Evolutionary conservation across 1,284 basidiomycete genomes (phyloP), one percentile per base, ranked within the genome.

Genomic region (Neotropicomus parvogracilis): DNA sequence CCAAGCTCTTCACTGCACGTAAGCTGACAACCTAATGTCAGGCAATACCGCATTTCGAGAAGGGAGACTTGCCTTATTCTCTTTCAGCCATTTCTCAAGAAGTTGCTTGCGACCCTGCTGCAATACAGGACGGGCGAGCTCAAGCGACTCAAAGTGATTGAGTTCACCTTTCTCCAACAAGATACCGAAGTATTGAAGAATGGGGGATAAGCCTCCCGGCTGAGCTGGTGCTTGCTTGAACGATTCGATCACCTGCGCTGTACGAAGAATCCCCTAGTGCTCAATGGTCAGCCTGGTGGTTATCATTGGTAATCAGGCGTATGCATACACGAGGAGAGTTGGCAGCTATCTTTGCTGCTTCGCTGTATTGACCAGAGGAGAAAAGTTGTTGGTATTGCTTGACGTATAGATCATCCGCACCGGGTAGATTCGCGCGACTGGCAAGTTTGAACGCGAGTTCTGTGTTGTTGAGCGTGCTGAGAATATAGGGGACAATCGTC

Each of bases 61-160:
- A 6, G 3, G n/a, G 38, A 42, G 12, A 50, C 65, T 28, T 54
- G 84, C 90, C 82, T 99, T 99, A 76, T 97, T 97, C 78, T 99
- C 97, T 74, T 99, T 99, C 57, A 99, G 75, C 97, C 97, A 99
- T 67, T 99, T 99, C 75, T 99, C 97, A 21, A 99, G 78, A 38
- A 99, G 75, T 64, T 98, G 94, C 74, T 99, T 99, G 64, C 95
- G 85, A 46, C 94, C 94, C 74, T 99, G 97, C 60, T 92, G 87
- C 42, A 99, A 75, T 12, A 99, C 97, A 19, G 97, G 97, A 44
- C 93, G 85, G 0, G 97, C 95, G 36, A 99, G 83, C 69, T 99
- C 97, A 38, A 99, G 74, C 29, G 93, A 97, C 70, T 99, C 97
- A 31, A 88, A 81, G 69, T 95, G 94, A 75, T 99, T 99, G 50